Evolutionary conservation across 306 rosid genomes (phyloP), one percentile per base, ranked within the genome.

Genomic region (Biancaea sappan): DNA sequence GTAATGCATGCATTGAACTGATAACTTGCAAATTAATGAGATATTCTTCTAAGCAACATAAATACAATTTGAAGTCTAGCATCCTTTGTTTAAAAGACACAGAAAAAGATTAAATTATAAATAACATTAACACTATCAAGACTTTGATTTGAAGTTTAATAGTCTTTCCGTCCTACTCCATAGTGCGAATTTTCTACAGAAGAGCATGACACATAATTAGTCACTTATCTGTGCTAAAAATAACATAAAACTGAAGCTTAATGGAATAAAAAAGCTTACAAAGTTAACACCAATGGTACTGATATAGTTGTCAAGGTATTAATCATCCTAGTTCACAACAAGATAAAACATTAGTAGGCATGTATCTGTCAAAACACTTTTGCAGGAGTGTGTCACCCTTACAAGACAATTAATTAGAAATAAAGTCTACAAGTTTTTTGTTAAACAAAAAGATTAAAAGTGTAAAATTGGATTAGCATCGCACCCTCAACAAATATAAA

Each of bases 261-360:
- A 32, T 6, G 68, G 25, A 47, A 59, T 31, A 69, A 7, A 9
- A 80, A 80, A 57, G 77, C 99, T 90, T 86, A 95, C 99, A 84
- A 95, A 95, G 84, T 95, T 98, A 75, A 95, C 99, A 63, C 99
- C 99, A 59, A 95, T 95, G 62, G 99, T 95, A 88, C 99, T 95
- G 85, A 95, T 95, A 84, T 95, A 95, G 96, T 98, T 95, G 78
- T 95, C 99, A 84, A 95, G 86, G 84, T 95, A 95, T 13, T 98
- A 95, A 85, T 95, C 98, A 75, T 95, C 99, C 99, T 95, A 86
- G 40, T 79, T 34, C 31, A 47, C 31, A 77, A 61, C 35, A 78
- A 77, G 44, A 76, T 13, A 72, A 35, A 32, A 71, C 31, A 68
- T 81, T 62, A 72, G 59, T 15, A 72, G 66, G 44, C 2, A 28